Base-by-base conservation (phyloP, 176 grass and related monocot species). In the Raddia guianensis region DNA sequence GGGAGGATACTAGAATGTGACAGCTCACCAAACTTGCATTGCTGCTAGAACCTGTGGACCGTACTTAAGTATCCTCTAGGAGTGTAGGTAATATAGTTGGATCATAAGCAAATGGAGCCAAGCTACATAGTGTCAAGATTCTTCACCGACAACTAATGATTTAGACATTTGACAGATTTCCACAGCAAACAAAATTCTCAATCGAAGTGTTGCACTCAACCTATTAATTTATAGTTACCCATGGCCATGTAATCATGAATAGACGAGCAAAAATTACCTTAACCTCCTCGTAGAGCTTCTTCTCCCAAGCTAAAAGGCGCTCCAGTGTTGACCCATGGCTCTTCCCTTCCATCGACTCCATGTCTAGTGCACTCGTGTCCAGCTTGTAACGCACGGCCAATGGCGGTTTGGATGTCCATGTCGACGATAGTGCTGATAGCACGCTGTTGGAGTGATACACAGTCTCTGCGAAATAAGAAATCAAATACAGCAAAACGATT, bases 251-350 rank as follows among this genome's bases (percentile, higher is more conserved):
- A 44, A 55, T 15, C 52, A 65, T 40, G 32, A 32, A 48, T 10
- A 19, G 0, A 15, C 15, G 45, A 73, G 18, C 16, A 18, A 60
- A 60, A 73, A 70, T 83, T 86, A 99, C 97, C 97, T 95, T 99
- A 77, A 99, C 93, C 60, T 99, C 97, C 79, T 90, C 84, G 14
- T 91, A 99, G 11, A 99, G 97, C 82, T 99, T 99, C 85, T 99
- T 99, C 85, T 99, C 97, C 97, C 97, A 99, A 73, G 97, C 97
- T 76, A 99, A 81, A 75, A 99, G 97, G 16, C 87, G 88, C 59
- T 99, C 97, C 64, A 99, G 74, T 18, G 93, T 99, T 11, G 97
- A 95, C 40, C 89, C 89, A 59, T 93, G 97, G 66, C 93, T 95
- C 85, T 92, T 99, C 54, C 86, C 88, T 54, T 90, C 97, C 0